Percentiles rank a stretch among this genome's conserved stretches.
Conservation (phyloP, 1,284 basidiomycete species). For the Apiotrichum porosum region DNA sequence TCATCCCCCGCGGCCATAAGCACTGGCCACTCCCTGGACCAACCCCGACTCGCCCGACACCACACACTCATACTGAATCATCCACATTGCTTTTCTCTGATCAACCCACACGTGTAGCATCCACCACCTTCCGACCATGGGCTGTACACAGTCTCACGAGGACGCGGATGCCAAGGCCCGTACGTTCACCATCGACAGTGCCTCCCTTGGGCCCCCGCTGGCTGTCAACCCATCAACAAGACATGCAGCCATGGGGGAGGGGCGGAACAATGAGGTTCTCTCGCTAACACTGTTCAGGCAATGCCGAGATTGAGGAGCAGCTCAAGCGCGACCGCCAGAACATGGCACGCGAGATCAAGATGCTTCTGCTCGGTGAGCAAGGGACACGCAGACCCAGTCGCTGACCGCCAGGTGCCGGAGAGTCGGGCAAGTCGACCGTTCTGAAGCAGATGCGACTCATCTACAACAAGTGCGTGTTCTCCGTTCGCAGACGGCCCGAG, state of each 20-base stretch:
- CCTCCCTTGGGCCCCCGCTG: no score
- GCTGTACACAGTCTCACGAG: slow-evolving; percentile 50
- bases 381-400: not conserved
- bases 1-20: no score
- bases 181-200: slow-evolving; percentile 31
- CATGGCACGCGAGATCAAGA: slow-evolving; percentile 90
- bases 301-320: slow-evolving; percentile 94
- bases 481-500: not conserved
- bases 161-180: slow-evolving; percentile 49
- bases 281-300: slow-evolving; percentile 47
- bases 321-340: slow-evolving; percentile 86
- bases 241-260: no score
- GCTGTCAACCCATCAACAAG: no score
- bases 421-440: slow-evolving; percentile 85
- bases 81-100: no score
- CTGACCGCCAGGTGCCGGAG: slow-evolving; percentile 60
- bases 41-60: no score
- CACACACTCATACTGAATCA: no score
- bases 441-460: slow-evolving; percentile 97
- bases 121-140: slow-evolving; percentile 32
- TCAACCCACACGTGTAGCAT: no score
- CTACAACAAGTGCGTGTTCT: slow-evolving; percentile 55
- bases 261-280: no score
- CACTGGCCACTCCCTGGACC: no score
- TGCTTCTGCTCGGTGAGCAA: slow-evolving; percentile 61